Base-by-base conservation (phyloP, 805 yeast genomes). In the Yamadazyma akitaensis region DNA sequence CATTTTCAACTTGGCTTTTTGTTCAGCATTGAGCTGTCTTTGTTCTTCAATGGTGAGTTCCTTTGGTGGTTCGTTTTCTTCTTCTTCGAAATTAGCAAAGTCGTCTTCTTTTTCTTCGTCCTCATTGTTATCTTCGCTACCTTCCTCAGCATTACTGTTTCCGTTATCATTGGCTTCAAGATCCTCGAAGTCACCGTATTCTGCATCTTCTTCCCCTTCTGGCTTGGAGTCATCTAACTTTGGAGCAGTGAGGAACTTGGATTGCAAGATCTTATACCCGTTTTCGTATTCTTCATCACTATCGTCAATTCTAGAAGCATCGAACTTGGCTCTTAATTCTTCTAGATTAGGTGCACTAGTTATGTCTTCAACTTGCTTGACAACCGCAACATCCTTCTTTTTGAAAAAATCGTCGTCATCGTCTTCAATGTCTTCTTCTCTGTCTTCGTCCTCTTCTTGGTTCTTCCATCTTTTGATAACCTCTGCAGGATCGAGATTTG, bases 1-100 rank as follows among this genome's bases (percentile, higher is more conserved):
- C 58, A 88, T 75, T 49, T 90, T 83, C 49, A 92, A 74, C 58
- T 87, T 84, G 53, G 91, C 97, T 59, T 94, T 95, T 72, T 87
- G 90, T 51, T 84, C 81, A 1, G 97, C 96, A 59, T 91, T 91
- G 44, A 80, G 68, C 43, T 80, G 82, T 62, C 98, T 81, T 63
- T 82, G 84, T 60, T 87, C 83, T 48, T 85, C 95, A 31, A 85
- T 68, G 1, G 92, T 70, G 39, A 81, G 54, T 36, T 65, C 69
- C 39, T 65, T 65, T 7, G 63, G 68, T 3, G 68, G 75, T 11
- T 67, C 76, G 1, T 57, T 66, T 3, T 64, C 76, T 8, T 65
- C 73, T 8, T 70, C 76, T 4, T 72, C 77, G 26, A 71, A 74
- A 39, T 70, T 78, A 14, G 67, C 70, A 26, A 61, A 58, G 32